These are phyloP conservation scores for Ganoderma lingzhi DNA, from an alignment of 1,284 basidiomycete genomes.

Conservation along the genomic window DNA sequence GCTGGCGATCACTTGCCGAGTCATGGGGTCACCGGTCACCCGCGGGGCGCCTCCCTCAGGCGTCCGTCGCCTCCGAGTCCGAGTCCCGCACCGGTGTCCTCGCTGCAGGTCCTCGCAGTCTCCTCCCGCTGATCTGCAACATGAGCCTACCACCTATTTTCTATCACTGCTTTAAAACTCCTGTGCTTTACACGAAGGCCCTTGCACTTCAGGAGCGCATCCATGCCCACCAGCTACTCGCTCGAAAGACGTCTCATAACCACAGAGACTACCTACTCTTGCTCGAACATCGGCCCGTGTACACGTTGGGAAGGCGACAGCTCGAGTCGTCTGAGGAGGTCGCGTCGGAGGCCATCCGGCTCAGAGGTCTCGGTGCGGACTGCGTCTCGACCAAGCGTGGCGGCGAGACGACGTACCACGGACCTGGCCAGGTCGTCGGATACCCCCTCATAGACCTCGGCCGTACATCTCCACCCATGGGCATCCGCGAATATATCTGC, in stretches of 20 bases:
- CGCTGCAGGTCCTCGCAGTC: constrained; percentile 1
- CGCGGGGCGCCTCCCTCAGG: too few species aligned
- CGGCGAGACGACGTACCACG: constrained; percentile 96
- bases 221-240: constrained; percentile 65
- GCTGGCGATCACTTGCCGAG: too few species aligned
- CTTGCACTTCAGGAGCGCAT: constrained; percentile 77
- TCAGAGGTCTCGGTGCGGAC: constrained; percentile 85
- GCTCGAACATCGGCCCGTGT: constrained; percentile 91
- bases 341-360: constrained; percentile 69
- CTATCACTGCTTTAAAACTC: constrained; percentile 79
- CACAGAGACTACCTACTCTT: constrained; percentile 77
- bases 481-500: constrained; percentile 80
- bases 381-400: constrained; percentile 88
- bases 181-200: constrained; percentile 76
- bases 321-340: constrained; percentile 59
- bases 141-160: constrained; percentile 63
- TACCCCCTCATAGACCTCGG: constrained; percentile 93
- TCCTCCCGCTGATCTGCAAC: neutral
- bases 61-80: too few species aligned
- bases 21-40: too few species aligned
- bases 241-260: constrained; percentile 49
- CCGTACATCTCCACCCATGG: constrained; percentile 50
- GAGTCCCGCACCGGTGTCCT: too few species aligned
- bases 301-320: constrained; percentile 92
- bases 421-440: constrained; percentile 96